Base-by-base conservation (phyloP, 1,284 basidiomycete species). In the Gastroboletus turbinatus region DNA sequence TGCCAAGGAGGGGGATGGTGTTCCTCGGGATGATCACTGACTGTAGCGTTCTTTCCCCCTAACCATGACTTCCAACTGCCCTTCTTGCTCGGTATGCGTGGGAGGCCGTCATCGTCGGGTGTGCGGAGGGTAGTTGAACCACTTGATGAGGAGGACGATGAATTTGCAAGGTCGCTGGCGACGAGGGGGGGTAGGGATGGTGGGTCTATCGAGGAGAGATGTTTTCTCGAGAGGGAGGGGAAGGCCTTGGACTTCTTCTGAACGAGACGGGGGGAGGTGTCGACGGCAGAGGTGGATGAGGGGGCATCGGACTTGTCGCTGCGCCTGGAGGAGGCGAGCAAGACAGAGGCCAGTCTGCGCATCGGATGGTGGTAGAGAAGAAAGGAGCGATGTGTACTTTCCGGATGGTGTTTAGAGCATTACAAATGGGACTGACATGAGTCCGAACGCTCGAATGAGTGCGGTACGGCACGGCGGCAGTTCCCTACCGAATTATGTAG, bases 101-200 rank as follows among this genome's bases (percentile, higher is more conserved):
- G 66, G 56, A 75, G 66, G 59, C 70, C 75, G 61, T 87, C 84
- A 62, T 87, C 79, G 60, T 78, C 84, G 36, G 85, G 84, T 10
- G 87, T 87, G 55, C 78, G 80, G 39, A 84, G 74, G 53, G 80
- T 82, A 45, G 80, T 77, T 16, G 82, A 84, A 52, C 81, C 83
- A 46, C 78, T 80, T 2, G 85, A 87, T 10, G 86, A 83, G 21
- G 81, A 81, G 14, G 85, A 83, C 1, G 83, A 84, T 19, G 76
- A 79, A 23, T 64, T 64, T 17, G 61, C 52, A 36, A 68, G 60
- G 59, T 70, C 63, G 21, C 60, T 60, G 46, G 66, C 55, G 33
- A 66, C 40, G 50, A 68, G 60, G 42, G 56, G 60, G 42, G 63
- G 60, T 2, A 57, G 47, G 13, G 58, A 56, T n/a, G 56, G 39